phyloP scores from a whole-genome alignment of 345 rosid species.

The Cardamine chenopodiifolia region DNA sequence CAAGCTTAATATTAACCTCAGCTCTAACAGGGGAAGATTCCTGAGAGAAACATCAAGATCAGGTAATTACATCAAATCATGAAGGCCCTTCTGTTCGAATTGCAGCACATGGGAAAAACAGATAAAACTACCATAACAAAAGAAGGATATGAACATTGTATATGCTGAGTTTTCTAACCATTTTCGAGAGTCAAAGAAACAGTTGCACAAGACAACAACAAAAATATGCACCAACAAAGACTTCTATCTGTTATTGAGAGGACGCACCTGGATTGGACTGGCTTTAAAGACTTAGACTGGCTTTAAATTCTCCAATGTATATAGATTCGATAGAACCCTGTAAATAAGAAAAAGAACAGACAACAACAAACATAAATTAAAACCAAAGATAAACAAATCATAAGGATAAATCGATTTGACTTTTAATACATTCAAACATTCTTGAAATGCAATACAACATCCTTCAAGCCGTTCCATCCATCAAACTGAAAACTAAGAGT shows the following conservation, averaged over 20 bases:
- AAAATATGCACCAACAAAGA: conserved; percentile 3
- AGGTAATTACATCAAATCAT: conserved; percentile 20
- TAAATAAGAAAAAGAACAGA: conserved; percentile 6
- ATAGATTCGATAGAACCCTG: conserved; percentile 94
- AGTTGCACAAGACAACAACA: not conserved
- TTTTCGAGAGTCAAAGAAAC: not conserved
- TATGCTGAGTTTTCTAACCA: not conserved
- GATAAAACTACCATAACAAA: not conserved
- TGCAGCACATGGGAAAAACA: not conserved
- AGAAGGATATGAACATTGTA: conserved; percentile 3
- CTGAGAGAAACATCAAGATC: conserved; percentile 52
- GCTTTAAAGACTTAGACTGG: conserved; percentile 82
- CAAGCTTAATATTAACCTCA: conserved; percentile 86
- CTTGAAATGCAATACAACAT: conserved; percentile 71
- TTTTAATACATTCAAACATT: conserved; percentile 56
- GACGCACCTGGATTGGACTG: conserved; percentile 77
- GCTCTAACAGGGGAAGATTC: conserved; percentile 69
- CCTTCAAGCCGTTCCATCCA: conserved; percentile 86
- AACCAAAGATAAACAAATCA: not conserved
- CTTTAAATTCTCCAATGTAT: conserved; percentile 76
- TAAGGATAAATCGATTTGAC: not conserved
- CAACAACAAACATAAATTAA: not conserved
- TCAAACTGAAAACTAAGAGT: conserved; percentile 70
- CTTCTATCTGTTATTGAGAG: conserved; percentile 10
- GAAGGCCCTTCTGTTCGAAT: conserved; percentile 7